Evolutionary conservation across 1,139 yeast genomes (phyloP), one percentile per base, ranked within the genome.

Genomic region (Saccharomyces hybrid): DNA sequence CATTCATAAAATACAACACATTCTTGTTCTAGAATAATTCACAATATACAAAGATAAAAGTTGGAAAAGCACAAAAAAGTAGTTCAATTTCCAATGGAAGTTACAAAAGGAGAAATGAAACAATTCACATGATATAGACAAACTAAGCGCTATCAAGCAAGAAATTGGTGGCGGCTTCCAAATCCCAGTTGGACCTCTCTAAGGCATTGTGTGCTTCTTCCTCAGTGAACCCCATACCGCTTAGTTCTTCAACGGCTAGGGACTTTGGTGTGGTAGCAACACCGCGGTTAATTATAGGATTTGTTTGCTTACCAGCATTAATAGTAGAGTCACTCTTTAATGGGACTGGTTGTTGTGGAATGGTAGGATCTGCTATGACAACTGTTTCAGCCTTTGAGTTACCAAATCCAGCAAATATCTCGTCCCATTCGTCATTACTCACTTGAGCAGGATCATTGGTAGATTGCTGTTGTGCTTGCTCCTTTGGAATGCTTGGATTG

Each of bases 321-420:
- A 14, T 53, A 55, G 42, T 23, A 48, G 51, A 9, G 34, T 47
- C 13, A 6, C 53, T 14, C 29, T 26, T 26, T 23, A 27, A 50
- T 42, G 56, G 51, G 48, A 46, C 51, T 53, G 59, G 60, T 29
- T 46, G 65, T 31, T 53, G 56, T 44, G 16, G 53, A 49, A 26
- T 26, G 8, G 8, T 26, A 1, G 27, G 8, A 1, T 5, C 27
- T 6, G 27, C 8, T 26, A 13, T 28, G 51, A 41, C 25, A 54
- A 46, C 11, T 26, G n/a, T 9, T 26, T 58, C 53, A 27, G 50
- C 29, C 6, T 28, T 25, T 49, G 48, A 31, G 63, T 84, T 86
- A 31, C 93, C 93, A 67, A 89, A 86, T 0, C 95, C 96, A 2
- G 96, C 95, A 74, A 90, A 90, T 32, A 90, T 77, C 70, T 89